Base-by-base conservation (phyloP, 2,329 filamentous ascomycete genomes). In the Biscogniauxia marginata region DNA sequence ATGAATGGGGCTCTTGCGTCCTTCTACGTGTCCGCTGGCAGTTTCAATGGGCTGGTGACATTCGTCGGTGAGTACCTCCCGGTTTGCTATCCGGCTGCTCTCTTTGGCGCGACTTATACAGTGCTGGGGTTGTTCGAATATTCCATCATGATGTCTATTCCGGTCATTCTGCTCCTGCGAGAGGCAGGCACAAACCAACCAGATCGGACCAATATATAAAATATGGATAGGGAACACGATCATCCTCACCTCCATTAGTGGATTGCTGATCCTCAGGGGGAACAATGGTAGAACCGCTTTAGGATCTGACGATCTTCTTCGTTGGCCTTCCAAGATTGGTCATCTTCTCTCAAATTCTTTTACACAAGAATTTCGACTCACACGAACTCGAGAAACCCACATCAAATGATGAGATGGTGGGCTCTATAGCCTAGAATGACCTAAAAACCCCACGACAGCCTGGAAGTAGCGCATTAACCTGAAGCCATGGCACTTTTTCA, bases 201-300 rank as follows among this genome's bases (percentile, higher is more conserved):
- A 55, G 50, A 57, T 54, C 54, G 22, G 50, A 19, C 49, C 56
- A 49, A 57, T 55, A 48, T 58, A 65, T 19, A 59, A 60, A 48
- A 67, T 62, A 25, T 71, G 59, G 63, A 56, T 57, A 24, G 58
- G 61, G 43, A 66, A 68, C 46, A 63, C 63, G 51, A 54, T 68
- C 39, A 64, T 67, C 43, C 67, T 71, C 55, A 63, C 58, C 46
- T 58, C 58, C 44, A 60, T 65, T 25, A 70, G 65, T 54, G 58
- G 57, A 24, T 50, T 69, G 56, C 55, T 68, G 56, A 65, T 70
- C 23, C 53, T 66, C 47, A 63, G 67, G 61, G n/a, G 71, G 65
- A 57, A 53, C 61, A 44, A 59, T 67, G 25, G 64, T 59, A 53
- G 63, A 65, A 58, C 66, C 64, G 50, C 58, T 67, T 49, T 68